These are phyloP conservation scores for Linnemannia schmuckeri DNA, from an alignment of 192 early-diverging fungal species.

Conservation along the genomic window DNA sequence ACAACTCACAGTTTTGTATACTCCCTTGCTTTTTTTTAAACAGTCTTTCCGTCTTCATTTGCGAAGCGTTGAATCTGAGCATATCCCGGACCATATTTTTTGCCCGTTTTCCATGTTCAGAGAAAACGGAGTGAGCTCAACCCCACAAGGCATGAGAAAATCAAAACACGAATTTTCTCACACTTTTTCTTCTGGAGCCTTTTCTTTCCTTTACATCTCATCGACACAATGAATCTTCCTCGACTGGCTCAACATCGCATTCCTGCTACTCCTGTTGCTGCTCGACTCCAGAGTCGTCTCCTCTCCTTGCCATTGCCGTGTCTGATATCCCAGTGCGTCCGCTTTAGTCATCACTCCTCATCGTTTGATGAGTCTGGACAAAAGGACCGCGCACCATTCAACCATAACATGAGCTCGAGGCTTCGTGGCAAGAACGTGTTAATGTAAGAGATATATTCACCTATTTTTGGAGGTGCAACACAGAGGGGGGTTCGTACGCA, in stretches of 20 bases:
- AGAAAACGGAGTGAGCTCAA: no score
- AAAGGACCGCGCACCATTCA: background rate
- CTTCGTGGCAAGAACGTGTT: constrained; percentile 52
- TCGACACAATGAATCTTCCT: background rate
- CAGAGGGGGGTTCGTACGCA: background rate
- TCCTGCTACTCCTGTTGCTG: background rate
- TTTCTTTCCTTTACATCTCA: background rate
- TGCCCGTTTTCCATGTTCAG: no score
- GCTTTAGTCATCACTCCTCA: background rate
- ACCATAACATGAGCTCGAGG: constrained; percentile 29
- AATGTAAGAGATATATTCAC: constrained; percentile 24
- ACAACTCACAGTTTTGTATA: no score
- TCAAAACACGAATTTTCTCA: no score
- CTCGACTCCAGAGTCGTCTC: background rate
- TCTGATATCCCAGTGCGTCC: constrained; percentile 5
- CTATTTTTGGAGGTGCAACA: background rate
- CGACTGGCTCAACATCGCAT: background rate
- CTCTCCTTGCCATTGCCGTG: background rate
- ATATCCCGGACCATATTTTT: no score
- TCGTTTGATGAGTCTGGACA: background rate
- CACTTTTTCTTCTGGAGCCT: no score
- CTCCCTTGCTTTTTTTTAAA: no score
- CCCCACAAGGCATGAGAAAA: no score
- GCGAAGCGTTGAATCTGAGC: no score
- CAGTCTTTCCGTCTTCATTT: no score